Evolutionary conservation across 495 filamentous ascomycete species (phyloP), one percentile per base, ranked within the genome.

Genomic region (Penicillium crystallinum): DNA sequence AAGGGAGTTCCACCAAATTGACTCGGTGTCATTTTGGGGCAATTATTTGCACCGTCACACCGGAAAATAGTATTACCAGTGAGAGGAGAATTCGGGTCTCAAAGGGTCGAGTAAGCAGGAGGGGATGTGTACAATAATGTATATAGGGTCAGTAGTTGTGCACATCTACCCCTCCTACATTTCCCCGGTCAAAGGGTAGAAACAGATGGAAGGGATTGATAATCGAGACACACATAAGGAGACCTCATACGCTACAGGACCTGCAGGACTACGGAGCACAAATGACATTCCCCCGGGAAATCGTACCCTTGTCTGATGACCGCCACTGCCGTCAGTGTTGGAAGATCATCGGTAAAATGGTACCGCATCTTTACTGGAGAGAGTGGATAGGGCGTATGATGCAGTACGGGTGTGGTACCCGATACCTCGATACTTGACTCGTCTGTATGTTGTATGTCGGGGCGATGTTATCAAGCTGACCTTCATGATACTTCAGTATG

Each of bases 321-420:
- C 58, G 61, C 61, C 61, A 64, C 61, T 64, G 61, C 61, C 61
- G 61, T 61, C 61, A 61, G 52, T 49, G 49, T 35, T 53, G 45
- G 55, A 57, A 60, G 60, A 63, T 63, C 60, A 57, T 57, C 57
- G 56, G 59, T 42, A 46, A 49, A 6, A 36, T 22, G 7, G 45
- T 25, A 42, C 39, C 11, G 18, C 36, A 18, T 38, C 38, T 23
- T 40, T n/a, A 46, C 19, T 46, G 31, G 31, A 37, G 45, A 44
- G 17, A 45, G 42, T 45, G 42, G 42, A 33, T 19, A 48, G 34
- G 34, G 46, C 23, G 45, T 47, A 47, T 34, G 44, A 48, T 27
- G 44, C 39, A 41, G 38, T 53, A 36, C 42, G 35, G 5, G 34
- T 36, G 4, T 6, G 27, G 33, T 37, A 25, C 45, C 45, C 34